phyloP scores from a whole-genome alignment of 129 eudicot genomes.

The Lactuca saligna region DNA sequence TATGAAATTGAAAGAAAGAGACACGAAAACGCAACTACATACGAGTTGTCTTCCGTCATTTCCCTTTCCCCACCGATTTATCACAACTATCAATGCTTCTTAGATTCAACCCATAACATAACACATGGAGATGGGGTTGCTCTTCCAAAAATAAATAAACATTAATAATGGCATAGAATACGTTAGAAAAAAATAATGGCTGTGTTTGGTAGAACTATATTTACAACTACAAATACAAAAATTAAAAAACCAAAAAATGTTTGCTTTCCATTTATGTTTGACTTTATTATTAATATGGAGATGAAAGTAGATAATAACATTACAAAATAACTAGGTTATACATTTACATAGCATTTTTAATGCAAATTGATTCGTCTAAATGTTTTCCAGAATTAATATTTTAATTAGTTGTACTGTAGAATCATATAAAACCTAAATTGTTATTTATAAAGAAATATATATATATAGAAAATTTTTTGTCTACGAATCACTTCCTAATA shows the following conservation, averaged over 20 bases:
- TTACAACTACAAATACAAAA: not conserved
- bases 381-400: too few species aligned
- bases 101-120: slow-evolving; percentile 16
- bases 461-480: too few species aligned
- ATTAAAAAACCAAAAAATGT: too few species aligned
- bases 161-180: not conserved
- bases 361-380: too few species aligned
- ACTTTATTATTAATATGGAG: not conserved
- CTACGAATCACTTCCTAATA: too few species aligned
- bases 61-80: slow-evolving; percentile 18
- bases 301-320: not conserved
- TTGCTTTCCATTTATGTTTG: too few species aligned
- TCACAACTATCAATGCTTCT: slow-evolving; percentile 6
- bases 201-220: not conserved
- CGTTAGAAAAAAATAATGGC: not conserved
- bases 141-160: slow-evolving; percentile 8
- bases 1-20: not conserved
- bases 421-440: too few species aligned
- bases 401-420: too few species aligned
- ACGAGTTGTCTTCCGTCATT: slow-evolving; percentile 11
- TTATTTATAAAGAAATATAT: too few species aligned
- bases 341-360: not conserved
- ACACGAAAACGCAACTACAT: slow-evolving; percentile 7
- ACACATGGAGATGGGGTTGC: slow-evolving; percentile 23
- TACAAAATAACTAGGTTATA: not conserved